Evolutionary conservation across 768 basidiomycete species (phyloP).

Genomic region (Russula vinacea): DNA sequence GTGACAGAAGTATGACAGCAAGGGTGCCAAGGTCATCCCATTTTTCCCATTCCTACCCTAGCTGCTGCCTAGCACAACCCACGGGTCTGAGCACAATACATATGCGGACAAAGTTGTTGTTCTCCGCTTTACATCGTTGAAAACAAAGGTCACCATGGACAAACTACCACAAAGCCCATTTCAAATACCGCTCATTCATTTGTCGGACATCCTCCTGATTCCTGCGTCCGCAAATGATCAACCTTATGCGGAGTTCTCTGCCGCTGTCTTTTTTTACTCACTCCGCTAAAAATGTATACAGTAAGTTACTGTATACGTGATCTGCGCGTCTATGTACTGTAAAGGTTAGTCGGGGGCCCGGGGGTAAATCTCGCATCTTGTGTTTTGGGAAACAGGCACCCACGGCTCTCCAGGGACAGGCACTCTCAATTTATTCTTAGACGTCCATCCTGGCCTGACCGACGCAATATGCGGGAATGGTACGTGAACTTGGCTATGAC

Average conservation of each 20-base stretch:
- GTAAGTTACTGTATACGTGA: not conserved
- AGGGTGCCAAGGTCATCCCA: not conserved
- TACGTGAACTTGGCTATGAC: not conserved
- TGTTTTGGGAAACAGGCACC: not conserved
- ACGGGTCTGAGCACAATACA: not conserved
- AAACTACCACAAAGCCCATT: not conserved
- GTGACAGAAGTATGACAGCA: not conserved
- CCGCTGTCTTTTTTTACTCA: not conserved
- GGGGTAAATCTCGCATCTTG: slow-evolving; percentile 1
- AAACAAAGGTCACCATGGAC: not conserved
- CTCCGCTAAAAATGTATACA: not conserved
- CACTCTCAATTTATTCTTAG: not conserved
- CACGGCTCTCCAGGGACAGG: not conserved
- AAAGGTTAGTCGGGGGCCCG: slow-evolving; percentile 2
- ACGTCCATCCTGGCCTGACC: not conserved
- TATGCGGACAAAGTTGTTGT: not conserved
- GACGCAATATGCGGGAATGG: not conserved
- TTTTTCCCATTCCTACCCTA: not conserved
- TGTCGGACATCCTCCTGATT: not conserved
- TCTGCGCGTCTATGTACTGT: too few species aligned
- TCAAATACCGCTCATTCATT: not conserved
- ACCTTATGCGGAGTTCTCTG: not conserved
- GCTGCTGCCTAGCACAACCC: too few species aligned
- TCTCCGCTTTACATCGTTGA: not conserved
- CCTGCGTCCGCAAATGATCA: too few species aligned